A percentile compares a stretch with the other conserved stretches of the same genome.
phyloP scores from a whole-genome alignment of 2,329 filamentous ascomycete species.

The Sarocladium kiliense region DNA sequence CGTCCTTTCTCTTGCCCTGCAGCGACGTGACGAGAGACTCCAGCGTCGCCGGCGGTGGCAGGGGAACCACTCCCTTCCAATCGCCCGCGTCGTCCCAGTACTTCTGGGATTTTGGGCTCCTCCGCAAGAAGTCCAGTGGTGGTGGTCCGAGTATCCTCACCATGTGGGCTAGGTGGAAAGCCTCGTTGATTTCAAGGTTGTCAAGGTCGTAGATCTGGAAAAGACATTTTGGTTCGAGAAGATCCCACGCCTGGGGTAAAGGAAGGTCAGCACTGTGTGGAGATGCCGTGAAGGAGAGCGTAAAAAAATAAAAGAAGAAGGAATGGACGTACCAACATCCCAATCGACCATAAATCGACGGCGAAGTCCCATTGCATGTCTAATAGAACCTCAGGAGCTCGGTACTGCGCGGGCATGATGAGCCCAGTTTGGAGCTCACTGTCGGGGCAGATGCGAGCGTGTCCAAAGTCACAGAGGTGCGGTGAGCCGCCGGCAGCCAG shows the following conservation, averaged over 20 bases:
- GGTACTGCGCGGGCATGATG: conserved; percentile 22
- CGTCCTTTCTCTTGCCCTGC: conserved; percentile 9
- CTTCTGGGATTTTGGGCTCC: conserved; percentile 13
- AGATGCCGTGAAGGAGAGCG: background rate
- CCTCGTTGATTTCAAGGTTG: conserved; percentile 18
- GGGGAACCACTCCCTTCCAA: conserved; percentile 17
- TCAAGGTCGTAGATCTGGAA: conserved; percentile 17
- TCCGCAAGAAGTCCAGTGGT: conserved; percentile 15
- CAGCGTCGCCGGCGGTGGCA: conserved; percentile 14
- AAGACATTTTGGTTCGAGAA: conserved; percentile 15
- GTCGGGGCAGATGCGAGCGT: conserved; percentile 18
- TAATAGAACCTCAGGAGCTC: conserved; percentile 20
- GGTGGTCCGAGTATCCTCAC: conserved; percentile 19
- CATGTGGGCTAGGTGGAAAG: conserved; percentile 17
- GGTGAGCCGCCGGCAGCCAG: conserved; percentile 19
- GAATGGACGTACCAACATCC: conserved; percentile 17
- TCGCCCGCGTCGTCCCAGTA: conserved; percentile 20
- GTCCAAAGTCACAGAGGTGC: conserved; percentile 23
- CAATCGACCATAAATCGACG: conserved; percentile 23
- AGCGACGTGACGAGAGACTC: conserved; percentile 17
- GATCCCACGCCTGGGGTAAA: conserved; percentile 18
- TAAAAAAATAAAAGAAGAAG: background rate
- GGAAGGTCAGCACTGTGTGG: background rate
- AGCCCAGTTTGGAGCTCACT: conserved; percentile 21
- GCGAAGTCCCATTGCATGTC: conserved; percentile 19